Evolutionary conservation across 441 rosid genomes (phyloP), one percentile per base, ranked within the genome.

Genomic region (Populus hybrid): DNA sequence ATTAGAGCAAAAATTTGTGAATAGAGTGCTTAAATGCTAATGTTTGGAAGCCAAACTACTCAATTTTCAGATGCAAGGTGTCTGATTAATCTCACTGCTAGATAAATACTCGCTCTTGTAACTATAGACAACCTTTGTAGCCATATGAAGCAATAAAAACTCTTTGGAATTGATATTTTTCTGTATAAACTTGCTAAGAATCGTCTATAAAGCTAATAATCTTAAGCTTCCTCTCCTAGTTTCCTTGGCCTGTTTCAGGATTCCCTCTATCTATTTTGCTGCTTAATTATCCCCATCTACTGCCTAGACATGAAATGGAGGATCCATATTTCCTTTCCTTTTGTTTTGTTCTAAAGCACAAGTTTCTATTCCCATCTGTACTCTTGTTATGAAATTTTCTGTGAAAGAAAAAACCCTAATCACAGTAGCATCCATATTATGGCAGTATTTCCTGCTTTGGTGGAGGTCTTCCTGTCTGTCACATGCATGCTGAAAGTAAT

Each of bases 381-480:
- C 63, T 57, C 10, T 10, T 6, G 63, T 57, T 57, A 20, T 57
- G 63, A 20, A 57, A 20, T 20, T 57, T 57, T 54, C 61, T 38
- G 42, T 57, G 63, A 16, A n/a, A 57, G 20, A 20, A 57, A 54
- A 20, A 0, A 30, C 32, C 32, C 4, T 20, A 7, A 57, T 18
- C 0, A 6, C 10, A 20, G 63, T 57, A 57, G 63, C 32, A 30
- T 30, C 32, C 61, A 54, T 20, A 57, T 20, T 57, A 2, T 57
- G 23, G 21, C 23, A 57, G 63, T 57, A 57, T 57, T 57, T 57
- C 23, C 63, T 57, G 63, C 63, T 57, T 7, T 57, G 63, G 63
- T 57, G 63, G 70, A 67, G 18, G 73, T 8, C 68, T 54, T 75
- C 57, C 69, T 70, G 16, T 42, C 46, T 67, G 65, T 75, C 65